phyloP scores from a whole-genome alignment of 1,284 basidiomycete genomes.

The Sanghuangporus baumii region DNA sequence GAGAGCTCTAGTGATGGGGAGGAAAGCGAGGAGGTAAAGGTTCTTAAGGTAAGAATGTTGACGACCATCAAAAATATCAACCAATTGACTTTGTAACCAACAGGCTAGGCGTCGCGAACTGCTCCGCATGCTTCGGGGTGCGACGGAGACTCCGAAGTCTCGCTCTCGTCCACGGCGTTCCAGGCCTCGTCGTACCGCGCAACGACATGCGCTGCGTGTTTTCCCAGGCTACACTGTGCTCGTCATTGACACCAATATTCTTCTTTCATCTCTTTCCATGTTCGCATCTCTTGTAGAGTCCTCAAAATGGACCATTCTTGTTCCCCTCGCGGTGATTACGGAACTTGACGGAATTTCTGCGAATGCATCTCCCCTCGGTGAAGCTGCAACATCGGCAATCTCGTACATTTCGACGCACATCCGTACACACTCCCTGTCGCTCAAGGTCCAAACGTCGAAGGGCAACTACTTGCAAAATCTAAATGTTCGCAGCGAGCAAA shows the following conservation, averaged over 20 bases:
- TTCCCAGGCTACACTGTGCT: constrained; percentile 86
- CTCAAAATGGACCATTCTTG: constrained; percentile 79
- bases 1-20: constrained; percentile 60
- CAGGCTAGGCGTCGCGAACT: constrained; percentile 51
- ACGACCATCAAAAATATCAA: constrained; percentile 14
- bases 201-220: constrained; percentile 42
- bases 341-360: constrained; percentile 87
- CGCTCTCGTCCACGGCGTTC: constrained; percentile 29
- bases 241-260: constrained; percentile 92
- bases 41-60: constrained; percentile 54
- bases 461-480: constrained; percentile 91
- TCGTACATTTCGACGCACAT: constrained; percentile 73
- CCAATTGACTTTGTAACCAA: constrained; percentile 16
- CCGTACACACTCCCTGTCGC: constrained; percentile 64
- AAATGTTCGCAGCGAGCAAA: constrained; percentile 78
- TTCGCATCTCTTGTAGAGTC: constrained; percentile 77
- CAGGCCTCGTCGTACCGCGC: constrained; percentile 20
- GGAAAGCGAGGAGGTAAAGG: constrained; percentile 65
- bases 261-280: constrained; percentile 73
- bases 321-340: constrained; percentile 93
- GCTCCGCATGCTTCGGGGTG: constrained; percentile 18
- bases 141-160: constrained; percentile 19
- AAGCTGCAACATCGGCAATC: constrained; percentile 68
- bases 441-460: constrained; percentile 93
- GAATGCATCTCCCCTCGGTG: constrained; percentile 62